A percentile compares a stretch with the other conserved stretches of the same genome.
phyloP scores from a whole-genome alignment of 495 filamentous ascomycete genomes.

The Apiosordaria backusii region DNA sequence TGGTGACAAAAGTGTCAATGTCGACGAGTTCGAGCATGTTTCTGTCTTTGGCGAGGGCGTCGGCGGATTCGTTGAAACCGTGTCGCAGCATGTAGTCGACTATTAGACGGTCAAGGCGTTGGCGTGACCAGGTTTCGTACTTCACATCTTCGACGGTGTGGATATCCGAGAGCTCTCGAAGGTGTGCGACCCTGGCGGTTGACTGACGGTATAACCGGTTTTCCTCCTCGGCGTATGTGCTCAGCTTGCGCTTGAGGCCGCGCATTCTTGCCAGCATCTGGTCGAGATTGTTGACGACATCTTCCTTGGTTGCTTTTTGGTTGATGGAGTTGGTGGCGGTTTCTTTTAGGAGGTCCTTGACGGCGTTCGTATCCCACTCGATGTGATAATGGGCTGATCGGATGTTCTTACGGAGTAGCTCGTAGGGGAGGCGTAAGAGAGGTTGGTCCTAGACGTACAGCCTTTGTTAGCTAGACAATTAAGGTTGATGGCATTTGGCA shows the following conservation, averaged over 20 bases:
- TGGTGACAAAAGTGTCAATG: conserved; percentile 80
- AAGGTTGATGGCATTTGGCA: neutral
- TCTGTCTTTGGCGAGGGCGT: conserved; percentile 66
- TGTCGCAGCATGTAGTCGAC: conserved; percentile 86
- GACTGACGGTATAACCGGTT: conserved; percentile 65
- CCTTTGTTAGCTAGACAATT: neutral
- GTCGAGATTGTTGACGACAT: conserved; percentile 74
- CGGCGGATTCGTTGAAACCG: conserved; percentile 77
- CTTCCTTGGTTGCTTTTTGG: conserved; percentile 56
- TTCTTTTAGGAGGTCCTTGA: conserved; percentile 67
- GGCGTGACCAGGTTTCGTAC: conserved; percentile 85
- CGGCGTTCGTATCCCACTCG: conserved; percentile 69
- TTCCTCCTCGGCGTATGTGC: conserved; percentile 73
- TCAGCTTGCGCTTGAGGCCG: conserved; percentile 81
- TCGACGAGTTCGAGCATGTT: conserved; percentile 72
- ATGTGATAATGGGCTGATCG: conserved; percentile 78
- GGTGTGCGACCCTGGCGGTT: conserved; percentile 71
- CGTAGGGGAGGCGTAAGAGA: conserved; percentile 84
- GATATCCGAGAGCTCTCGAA: conserved; percentile 74
- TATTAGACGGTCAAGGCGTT: conserved; percentile 75
- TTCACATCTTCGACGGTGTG: conserved; percentile 84
- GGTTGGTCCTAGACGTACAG: conserved; percentile 72
- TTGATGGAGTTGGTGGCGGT: conserved; percentile 63
- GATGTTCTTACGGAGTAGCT: conserved; percentile 89
- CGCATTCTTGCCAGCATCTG: conserved; percentile 80